Evolutionary conservation across 192 early-diverging fungal genomes (phyloP).

Genomic region (Coemansia sp.): DNA sequence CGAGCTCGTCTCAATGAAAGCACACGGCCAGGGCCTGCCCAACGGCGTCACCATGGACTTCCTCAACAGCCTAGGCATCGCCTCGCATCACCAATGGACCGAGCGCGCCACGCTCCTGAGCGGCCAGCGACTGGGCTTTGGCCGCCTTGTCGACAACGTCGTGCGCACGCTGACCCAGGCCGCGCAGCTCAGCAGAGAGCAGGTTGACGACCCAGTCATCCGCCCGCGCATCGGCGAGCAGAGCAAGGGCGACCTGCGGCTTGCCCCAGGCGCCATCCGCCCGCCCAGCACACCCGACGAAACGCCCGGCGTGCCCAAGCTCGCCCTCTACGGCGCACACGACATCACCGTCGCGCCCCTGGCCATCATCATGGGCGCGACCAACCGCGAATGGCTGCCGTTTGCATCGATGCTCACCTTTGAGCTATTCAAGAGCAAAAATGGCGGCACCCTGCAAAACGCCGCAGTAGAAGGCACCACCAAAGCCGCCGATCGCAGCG

Average conservation of each 20-base stretch:
- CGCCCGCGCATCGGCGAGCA: constrained; percentile 14
- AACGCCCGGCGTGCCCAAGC: constrained; percentile 20
- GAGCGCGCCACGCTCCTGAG: neutral
- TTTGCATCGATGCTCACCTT: constrained; percentile 40
- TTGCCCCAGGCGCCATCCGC: constrained; percentile 17
- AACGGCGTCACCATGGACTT: constrained; percentile 9
- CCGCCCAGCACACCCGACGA: constrained; percentile 1
- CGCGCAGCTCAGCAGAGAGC: neutral
- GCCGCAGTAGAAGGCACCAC: too few relatives aligned
- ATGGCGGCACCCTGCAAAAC: too few relatives aligned
- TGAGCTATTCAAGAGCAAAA: constrained; percentile 34
- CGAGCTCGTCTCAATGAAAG: constrained; percentile 26
- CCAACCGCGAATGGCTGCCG: constrained; percentile 18
- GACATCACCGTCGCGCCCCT: constrained; percentile 28
- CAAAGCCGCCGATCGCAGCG: neutral
- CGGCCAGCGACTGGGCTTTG: constrained; percentile 35
- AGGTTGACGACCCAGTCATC: neutral
- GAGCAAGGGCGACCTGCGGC: constrained; percentile 9
- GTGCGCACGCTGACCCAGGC: constrained; percentile 29
- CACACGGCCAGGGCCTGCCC: constrained; percentile 33
- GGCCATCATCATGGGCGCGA: constrained; percentile 21
- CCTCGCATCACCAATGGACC: constrained; percentile 29
- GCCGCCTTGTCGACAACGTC: constrained; percentile 23
- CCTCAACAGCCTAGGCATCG: constrained; percentile 16
- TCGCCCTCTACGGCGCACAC: constrained; percentile 30